These are phyloP conservation scores for Coemansia guatemalensis DNA, from an alignment of 192 early-diverging fungal genomes.

Conservation along the genomic window DNA sequence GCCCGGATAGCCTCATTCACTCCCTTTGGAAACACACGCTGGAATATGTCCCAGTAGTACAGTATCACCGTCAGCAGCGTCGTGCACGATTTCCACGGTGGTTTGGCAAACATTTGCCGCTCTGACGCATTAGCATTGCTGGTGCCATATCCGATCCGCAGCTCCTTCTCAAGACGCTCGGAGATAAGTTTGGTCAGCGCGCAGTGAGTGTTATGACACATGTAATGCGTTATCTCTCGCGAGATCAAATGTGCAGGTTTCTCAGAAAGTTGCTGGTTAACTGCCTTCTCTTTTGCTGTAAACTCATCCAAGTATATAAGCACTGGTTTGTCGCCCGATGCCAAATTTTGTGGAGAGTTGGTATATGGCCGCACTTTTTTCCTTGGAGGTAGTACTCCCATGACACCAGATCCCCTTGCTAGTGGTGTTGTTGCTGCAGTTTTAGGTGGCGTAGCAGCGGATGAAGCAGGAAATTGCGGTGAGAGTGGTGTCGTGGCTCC, in stretches of 20 bases:
- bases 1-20: conserved; percentile 9
- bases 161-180: conserved; percentile 20
- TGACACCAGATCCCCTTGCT: neutral
- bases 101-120: conserved; percentile 13
- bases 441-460: neutral
- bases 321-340: conserved; percentile 7
- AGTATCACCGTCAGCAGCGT: conserved; percentile 31
- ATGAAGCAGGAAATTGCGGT: neutral
- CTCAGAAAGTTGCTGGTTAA: neutral
- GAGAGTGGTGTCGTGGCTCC: neutral
- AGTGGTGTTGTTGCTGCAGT: conserved; percentile 1
- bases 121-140: neutral
- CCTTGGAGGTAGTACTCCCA: neutral
- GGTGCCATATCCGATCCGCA: conserved; percentile 1
- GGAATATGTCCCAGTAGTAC: conserved; percentile 28
- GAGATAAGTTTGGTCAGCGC: conserved; percentile 20
- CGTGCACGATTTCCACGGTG: conserved; percentile 43
- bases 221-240: conserved; percentile 20
- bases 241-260: conserved; percentile 26
- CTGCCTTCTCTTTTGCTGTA: conserved; percentile 4
- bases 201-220: conserved; percentile 13
- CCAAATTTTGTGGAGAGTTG: neutral
- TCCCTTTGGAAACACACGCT: conserved; percentile 14
- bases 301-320: conserved; percentile 34
- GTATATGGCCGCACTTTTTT: neutral